Conservation (phyloP, 352 stramenopile species). For the Lagenidium giganteum region DNA sequence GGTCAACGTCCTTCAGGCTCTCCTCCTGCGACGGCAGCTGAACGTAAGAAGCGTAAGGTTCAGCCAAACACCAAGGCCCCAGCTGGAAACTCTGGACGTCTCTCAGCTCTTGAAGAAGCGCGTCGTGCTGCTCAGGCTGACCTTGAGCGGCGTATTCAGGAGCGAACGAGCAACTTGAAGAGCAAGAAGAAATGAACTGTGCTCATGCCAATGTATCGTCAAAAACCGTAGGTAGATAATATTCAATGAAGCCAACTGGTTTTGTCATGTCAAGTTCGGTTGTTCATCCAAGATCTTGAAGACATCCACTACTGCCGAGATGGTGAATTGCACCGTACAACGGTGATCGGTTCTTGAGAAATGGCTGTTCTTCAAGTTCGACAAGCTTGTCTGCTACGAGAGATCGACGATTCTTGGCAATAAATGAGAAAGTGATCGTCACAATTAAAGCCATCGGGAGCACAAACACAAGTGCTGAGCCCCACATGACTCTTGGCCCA, state of each 20-base stretch:
- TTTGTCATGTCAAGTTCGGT: not conserved
- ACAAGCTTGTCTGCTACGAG: not conserved
- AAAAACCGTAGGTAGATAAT: slow-evolving; percentile 1
- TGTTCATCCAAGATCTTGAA: slow-evolving; percentile 5
- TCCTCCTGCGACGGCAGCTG: slow-evolving; percentile 6
- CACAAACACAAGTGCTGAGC: slow-evolving; percentile 35
- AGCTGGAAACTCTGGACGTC: not conserved
- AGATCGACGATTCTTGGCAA: too few species aligned
- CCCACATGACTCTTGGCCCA: slow-evolving; percentile 56
- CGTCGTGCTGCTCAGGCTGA: slow-evolving; percentile 66
- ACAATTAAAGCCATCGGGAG: slow-evolving; percentile 42
- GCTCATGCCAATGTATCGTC: not conserved
- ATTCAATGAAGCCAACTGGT: not conserved
- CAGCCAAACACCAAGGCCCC: slow-evolving; percentile 22
- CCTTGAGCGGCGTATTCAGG: slow-evolving; percentile 62
- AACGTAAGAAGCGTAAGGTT: slow-evolving; percentile 54
- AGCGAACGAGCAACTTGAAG: slow-evolving; percentile 45
- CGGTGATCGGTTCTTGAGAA: slow-evolving; percentile 10
- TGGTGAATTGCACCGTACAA: slow-evolving; percentile 18
- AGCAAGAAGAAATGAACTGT: slow-evolving; percentile 51
- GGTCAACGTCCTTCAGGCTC: too few species aligned
- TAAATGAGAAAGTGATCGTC: slow-evolving; percentile 35
- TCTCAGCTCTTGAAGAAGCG: slow-evolving; percentile 40
- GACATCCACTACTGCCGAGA: slow-evolving; percentile 10
- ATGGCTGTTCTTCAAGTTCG: slow-evolving; percentile 4